A percentile compares a stretch with the other conserved stretches of the same genome.
Conservation (phyloP, 352 stramenopile species). For the Phytophthora syringae region DNA sequence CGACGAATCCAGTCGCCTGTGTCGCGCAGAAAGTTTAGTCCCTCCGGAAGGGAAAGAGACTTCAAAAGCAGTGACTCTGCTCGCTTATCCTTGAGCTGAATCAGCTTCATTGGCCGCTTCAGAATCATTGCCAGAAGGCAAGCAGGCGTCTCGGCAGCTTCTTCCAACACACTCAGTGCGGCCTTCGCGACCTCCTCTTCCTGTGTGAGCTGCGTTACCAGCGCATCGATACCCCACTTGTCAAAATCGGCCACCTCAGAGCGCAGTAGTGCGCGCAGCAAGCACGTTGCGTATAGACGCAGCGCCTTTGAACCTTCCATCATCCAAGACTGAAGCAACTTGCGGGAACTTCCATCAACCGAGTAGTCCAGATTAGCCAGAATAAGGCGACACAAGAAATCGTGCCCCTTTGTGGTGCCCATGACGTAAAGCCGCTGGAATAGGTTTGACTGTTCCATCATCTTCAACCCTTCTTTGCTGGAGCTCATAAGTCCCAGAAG, state of each 20-base stretch:
- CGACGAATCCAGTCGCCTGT: slow-evolving; percentile 86
- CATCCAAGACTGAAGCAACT: slow-evolving; percentile 91
- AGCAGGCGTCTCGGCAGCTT: slow-evolving; percentile 83
- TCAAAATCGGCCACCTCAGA: slow-evolving; percentile 90
- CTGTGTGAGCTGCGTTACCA: slow-evolving; percentile 87
- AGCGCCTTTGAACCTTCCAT: slow-evolving; percentile 83
- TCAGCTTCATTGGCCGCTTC: slow-evolving; percentile 76
- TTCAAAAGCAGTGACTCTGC: slow-evolving; percentile 85
- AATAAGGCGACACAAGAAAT: slow-evolving; percentile 90
- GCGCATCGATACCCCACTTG: slow-evolving; percentile 87
- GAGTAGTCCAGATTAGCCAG: slow-evolving; percentile 90
- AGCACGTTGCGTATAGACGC: slow-evolving; percentile 85
- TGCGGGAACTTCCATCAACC: slow-evolving; percentile 85
- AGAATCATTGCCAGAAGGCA: slow-evolving; percentile 88
- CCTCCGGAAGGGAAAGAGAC: slow-evolving; percentile 82
- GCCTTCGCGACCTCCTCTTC: slow-evolving; percentile 87
- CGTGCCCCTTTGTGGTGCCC: slow-evolving; percentile 87
- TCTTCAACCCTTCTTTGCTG: slow-evolving; percentile 88
- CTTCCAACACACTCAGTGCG: slow-evolving; percentile 88
- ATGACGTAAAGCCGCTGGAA: slow-evolving; percentile 89
- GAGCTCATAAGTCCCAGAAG: slow-evolving; percentile 90
- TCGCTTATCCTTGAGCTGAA: slow-evolving; percentile 82
- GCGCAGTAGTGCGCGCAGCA: slow-evolving; percentile 80
- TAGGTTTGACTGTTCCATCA: slow-evolving; percentile 93
- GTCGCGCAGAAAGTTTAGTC: slow-evolving; percentile 80